A percentile compares a stretch with the other conserved stretches of the same genome.
These are phyloP conservation scores for Neurospora sp. DNA, from an alignment of 495 filamentous ascomycete species.

Conservation along the genomic window DNA sequence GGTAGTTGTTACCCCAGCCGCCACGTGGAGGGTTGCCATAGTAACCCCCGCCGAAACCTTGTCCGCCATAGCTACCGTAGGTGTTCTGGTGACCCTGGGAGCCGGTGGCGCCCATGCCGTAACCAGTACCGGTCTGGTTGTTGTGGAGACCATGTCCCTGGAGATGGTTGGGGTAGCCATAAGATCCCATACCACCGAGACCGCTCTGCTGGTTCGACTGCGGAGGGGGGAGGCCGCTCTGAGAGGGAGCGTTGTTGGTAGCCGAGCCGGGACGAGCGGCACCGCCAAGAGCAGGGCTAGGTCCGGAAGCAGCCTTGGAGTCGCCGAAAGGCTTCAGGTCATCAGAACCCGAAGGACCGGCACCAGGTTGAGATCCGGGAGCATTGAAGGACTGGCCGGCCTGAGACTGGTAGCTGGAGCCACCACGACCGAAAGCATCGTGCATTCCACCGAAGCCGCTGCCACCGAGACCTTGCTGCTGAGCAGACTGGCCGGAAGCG, in stretches of 20 bases:
- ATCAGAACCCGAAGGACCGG: slow-evolving; percentile 43
- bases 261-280: slow-evolving; percentile 78
- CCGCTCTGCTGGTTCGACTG: slow-evolving; percentile 52
- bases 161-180: slow-evolving; percentile 65
- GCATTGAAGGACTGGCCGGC: slow-evolving; percentile 58
- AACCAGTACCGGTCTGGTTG: slow-evolving; percentile 53
- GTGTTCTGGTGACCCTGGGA: slow-evolving; percentile 55
- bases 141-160: slow-evolving; percentile 51
- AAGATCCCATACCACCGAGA: slow-evolving; percentile 44
- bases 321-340: slow-evolving; percentile 65
- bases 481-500: slow-evolving; percentile 61
- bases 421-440: slow-evolving; percentile 66
- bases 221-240: slow-evolving; percentile 61
- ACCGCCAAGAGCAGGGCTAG: slow-evolving; percentile 75
- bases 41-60: slow-evolving; percentile 40
- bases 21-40: slow-evolving; percentile 43
- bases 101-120: slow-evolving; percentile 58
- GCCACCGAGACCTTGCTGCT: slow-evolving; percentile 53
- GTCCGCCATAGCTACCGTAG: slow-evolving; percentile 47
- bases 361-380: slow-evolving; percentile 45
- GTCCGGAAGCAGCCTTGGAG: slow-evolving; percentile 59
- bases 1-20: slow-evolving; percentile 67
- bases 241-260: slow-evolving; percentile 59
- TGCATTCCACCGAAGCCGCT: slow-evolving; percentile 63
- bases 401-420: slow-evolving; percentile 51